phyloP scores from a whole-genome alignment of 2,329 filamentous ascomycete species.

The Aspergillus fructus region DNA sequence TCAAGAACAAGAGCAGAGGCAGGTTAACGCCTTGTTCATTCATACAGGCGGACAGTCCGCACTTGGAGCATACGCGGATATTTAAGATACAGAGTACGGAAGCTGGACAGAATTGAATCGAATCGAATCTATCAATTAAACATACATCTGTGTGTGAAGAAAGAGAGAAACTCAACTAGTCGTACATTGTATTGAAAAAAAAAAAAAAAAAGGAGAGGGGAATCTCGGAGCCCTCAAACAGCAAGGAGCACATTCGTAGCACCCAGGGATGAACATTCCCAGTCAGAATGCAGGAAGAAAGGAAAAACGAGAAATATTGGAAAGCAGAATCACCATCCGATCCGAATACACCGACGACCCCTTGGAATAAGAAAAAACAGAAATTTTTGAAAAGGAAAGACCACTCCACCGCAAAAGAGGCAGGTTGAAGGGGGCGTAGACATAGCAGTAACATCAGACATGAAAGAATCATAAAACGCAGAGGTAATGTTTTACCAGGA shows the following conservation, averaged over 20 bases:
- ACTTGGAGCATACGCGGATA: slow-evolving; percentile 31
- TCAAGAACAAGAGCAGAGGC: slow-evolving; percentile 2
- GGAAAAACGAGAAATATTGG: slow-evolving; percentile 5
- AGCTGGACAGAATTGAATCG: background rate
- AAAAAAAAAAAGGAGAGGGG: slow-evolving; percentile 15
- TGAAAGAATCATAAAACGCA: slow-evolving; percentile 20
- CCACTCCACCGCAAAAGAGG: slow-evolving; percentile 4
- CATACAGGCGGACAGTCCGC: slow-evolving; percentile 39
- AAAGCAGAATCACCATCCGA: background rate
- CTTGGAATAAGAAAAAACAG: background rate
- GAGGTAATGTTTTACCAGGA: background rate
- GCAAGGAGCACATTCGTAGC: background rate
- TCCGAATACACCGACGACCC: background rate
- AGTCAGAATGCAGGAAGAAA: slow-evolving; percentile 9
- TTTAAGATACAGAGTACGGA: background rate
- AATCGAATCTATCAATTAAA: slow-evolving; percentile 20
- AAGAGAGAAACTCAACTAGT: background rate
- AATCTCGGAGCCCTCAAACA: background rate
- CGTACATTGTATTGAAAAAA: slow-evolving; percentile 8
- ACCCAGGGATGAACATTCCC: background rate
- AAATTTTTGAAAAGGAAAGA: background rate
- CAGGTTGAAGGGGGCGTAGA: slow-evolving; percentile 9
- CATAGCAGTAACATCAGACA: slow-evolving; percentile 15
- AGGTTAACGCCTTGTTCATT: slow-evolving; percentile 36
- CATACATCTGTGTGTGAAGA: slow-evolving; percentile 13